phyloP scores from a whole-genome alignment of 352 stramenopile genomes.

The Aphanomyces euteiches region DNA sequence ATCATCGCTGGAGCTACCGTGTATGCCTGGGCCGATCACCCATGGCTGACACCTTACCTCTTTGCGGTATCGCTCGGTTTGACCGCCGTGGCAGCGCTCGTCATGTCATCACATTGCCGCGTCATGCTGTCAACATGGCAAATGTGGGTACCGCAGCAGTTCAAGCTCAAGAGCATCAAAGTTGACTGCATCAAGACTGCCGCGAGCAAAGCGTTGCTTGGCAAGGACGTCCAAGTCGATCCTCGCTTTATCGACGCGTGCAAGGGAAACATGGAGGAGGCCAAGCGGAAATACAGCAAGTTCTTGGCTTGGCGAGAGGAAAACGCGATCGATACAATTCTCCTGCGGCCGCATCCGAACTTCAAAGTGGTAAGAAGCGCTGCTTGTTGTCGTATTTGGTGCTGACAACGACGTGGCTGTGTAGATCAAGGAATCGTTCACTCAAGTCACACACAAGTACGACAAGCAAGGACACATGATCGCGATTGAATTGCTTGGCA shows the following conservation, averaged over 20 bases:
- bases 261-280: conserved; percentile 63
- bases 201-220: conserved; percentile 33
- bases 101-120: conserved; percentile 1
- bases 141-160: conserved; percentile 14
- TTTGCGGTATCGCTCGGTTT: not conserved
- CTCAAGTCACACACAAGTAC: conserved; percentile 61
- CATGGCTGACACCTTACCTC: not conserved
- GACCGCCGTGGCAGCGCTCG: not conserved
- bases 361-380: conserved; percentile 37
- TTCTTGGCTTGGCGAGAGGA: conserved; percentile 65
- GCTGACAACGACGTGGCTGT: not conserved
- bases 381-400: not conserved
- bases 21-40: not conserved
- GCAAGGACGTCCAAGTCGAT: conserved; percentile 43
- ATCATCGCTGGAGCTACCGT: not conserved
- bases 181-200: conserved; percentile 31
- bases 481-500: conserved; percentile 54
- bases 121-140: conserved; percentile 5
- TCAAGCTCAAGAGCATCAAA: conserved; percentile 10
- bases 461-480: conserved; percentile 57
- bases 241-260: conserved; percentile 60
- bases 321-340: conserved; percentile 61
- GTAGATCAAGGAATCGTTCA: conserved; percentile 60
- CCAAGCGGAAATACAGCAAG: conserved; percentile 56
- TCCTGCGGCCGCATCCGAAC: conserved; percentile 50